phyloP scores from a whole-genome alignment of 805 yeast species.

The Kazachstania kunashirensis region DNA sequence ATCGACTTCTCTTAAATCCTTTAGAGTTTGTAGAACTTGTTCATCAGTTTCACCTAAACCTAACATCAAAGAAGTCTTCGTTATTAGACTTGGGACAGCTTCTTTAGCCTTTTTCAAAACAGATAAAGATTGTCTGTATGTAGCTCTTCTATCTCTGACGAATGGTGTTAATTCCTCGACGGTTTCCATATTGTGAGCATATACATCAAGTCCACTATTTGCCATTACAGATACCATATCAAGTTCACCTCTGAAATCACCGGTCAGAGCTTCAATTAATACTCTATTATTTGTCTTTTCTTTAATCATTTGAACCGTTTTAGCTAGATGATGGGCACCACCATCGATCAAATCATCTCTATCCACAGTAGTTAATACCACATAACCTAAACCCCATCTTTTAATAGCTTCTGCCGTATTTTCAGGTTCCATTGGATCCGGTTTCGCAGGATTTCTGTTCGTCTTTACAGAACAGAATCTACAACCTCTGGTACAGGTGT shows the following conservation, averaged over 20 bases:
- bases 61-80: conserved; percentile 92
- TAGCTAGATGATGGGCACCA: conserved; percentile 83
- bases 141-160: conserved; percentile 94
- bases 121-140: conserved; percentile 75
- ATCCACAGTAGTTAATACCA: conserved; percentile 93
- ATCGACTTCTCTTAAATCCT: conserved; percentile 59
- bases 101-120: conserved; percentile 77
- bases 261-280: conserved; percentile 85
- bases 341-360: conserved; percentile 92
- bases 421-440: conserved; percentile 95
- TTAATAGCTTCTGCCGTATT: conserved; percentile 95
- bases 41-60: conserved; percentile 96
- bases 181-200: conserved; percentile 94
- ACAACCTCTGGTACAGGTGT: conserved; percentile 98
- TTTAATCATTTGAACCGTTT: conserved; percentile 78
- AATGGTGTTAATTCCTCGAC: conserved; percentile 92
- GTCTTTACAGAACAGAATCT: conserved; percentile 97
- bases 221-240: conserved; percentile 75
- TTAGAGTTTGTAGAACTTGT: conserved; percentile 66
- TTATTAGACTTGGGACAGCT: conserved; percentile 61
- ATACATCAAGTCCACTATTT: conserved; percentile 81
- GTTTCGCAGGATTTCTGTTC: conserved; percentile 70
- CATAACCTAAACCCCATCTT: conserved; percentile 97
- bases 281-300: conserved; percentile 73
- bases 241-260: conserved; percentile 90